A percentile compares a stretch with the other conserved stretches of the same genome.
phyloP scores from a whole-genome alignment of 23 red algal species.

The Gracilaria domingensis region DNA sequence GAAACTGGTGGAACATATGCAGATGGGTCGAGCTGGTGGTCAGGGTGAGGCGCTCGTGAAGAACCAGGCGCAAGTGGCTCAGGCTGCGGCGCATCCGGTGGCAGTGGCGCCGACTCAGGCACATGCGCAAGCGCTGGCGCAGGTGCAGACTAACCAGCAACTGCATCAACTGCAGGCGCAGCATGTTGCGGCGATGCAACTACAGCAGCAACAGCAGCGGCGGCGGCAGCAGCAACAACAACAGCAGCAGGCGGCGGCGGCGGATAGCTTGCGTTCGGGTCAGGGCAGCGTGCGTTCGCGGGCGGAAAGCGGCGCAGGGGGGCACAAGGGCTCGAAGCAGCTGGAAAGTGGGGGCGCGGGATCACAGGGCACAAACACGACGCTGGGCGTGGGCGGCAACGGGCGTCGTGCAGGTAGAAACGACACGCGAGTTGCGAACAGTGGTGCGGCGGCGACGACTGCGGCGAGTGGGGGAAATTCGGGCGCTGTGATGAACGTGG shows the following conservation, averaged over 20 bases:
- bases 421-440: too few species aligned
- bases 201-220: constrained; percentile 11
- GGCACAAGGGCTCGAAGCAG: not conserved
- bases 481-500: not conserved
- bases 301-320: too few species aligned
- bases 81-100: not conserved
- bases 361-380: not conserved
- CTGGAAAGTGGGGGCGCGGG: not conserved
- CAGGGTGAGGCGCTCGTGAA: not conserved
- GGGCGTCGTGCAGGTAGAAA: too few species aligned
- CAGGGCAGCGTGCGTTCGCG: not conserved
- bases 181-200: not conserved
- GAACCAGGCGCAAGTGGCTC: constrained; percentile 10
- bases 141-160: not conserved
- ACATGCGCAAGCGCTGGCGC: constrained; percentile 10
- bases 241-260: too few species aligned
- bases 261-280: not conserved
- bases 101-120: not conserved
- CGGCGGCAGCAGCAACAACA: too few species aligned
- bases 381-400: not conserved
- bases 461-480: not conserved
- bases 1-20: not conserved
- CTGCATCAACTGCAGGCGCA: not conserved
- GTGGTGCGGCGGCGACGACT: not conserved
- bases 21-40: not conserved